A percentile compares a stretch with the other conserved stretches of the same genome.
Evolutionary conservation across 1,284 basidiomycete genomes (phyloP).

Genomic region (Cutaneotrichosporon spelunceum): DNA sequence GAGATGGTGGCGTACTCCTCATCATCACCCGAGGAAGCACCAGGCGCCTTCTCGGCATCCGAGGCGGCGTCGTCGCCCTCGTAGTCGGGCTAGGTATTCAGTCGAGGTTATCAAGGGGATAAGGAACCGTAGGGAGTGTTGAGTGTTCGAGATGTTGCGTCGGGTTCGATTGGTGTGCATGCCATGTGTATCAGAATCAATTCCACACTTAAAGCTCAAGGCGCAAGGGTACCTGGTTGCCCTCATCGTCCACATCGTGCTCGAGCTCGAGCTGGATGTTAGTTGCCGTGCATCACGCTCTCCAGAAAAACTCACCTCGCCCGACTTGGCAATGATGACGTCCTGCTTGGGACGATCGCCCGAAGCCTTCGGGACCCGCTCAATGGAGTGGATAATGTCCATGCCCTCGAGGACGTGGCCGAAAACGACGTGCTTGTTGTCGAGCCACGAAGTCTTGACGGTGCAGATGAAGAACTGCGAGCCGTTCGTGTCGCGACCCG

Average conservation of each 20-base stretch:
- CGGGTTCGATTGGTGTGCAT: constrained; percentile 15
- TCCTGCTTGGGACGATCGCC: constrained; percentile 68
- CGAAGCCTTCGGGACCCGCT: constrained; percentile 63
- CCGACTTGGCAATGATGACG: constrained; percentile 72
- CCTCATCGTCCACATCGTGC: constrained; percentile 60
- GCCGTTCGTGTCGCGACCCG: constrained; percentile 56
- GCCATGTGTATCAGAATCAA: constrained; percentile 21
- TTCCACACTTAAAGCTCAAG: constrained; percentile 69
- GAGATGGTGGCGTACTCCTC: constrained; percentile 36
- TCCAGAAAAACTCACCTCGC: constrained; percentile 62
- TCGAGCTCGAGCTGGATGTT: constrained; percentile 62
- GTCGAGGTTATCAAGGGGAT: background rate
- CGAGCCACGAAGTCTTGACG: constrained; percentile 64
- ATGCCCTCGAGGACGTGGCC: constrained; percentile 86
- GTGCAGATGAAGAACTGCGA: constrained; percentile 68
- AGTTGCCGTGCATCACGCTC: no score
- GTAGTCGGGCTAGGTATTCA: constrained; percentile 12
- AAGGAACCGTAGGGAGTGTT: background rate
- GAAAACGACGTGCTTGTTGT: constrained; percentile 67
- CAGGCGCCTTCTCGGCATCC: constrained; percentile 1
- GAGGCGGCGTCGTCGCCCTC: constrained; percentile 10
- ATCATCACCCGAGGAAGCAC: constrained; percentile 15
- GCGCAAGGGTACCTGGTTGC: constrained; percentile 83
- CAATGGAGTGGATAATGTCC: constrained; percentile 72
- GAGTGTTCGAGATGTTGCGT: background rate